Conservation (phyloP, 345 rosid genomes). For the Lagerstroemia speciosa region DNA sequence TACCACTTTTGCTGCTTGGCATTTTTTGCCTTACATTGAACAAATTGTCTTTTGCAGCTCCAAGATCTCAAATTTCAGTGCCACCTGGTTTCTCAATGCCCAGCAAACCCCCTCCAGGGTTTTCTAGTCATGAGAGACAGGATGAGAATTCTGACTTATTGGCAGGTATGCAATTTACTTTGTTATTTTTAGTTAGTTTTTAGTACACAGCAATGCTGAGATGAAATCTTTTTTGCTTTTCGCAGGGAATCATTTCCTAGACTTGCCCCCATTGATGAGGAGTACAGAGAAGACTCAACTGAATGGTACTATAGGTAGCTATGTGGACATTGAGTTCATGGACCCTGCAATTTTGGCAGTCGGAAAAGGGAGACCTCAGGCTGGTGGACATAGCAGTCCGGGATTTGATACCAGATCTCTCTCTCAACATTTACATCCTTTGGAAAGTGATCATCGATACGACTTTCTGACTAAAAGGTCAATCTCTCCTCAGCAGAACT, state of each 20-base stretch:
- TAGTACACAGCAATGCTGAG: not conserved
- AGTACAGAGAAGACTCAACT: slow-evolving; percentile 32
- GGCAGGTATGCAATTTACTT: not conserved
- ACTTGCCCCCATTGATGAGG: slow-evolving; percentile 43
- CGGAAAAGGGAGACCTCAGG: slow-evolving; percentile 62
- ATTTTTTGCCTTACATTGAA: not conserved
- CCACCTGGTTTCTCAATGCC: slow-evolving; percentile 88
- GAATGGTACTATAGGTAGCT: slow-evolving; percentile 22
- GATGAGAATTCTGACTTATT: slow-evolving; percentile 24
- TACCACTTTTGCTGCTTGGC: not conserved
- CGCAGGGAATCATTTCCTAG: slow-evolving; percentile 46
- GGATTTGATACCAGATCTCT: slow-evolving; percentile 52
- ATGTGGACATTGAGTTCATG: slow-evolving; percentile 67
- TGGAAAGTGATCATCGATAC: not conserved
- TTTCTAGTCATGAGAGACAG: slow-evolving; percentile 39
- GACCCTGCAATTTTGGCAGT: slow-evolving; percentile 96
- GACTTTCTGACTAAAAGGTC: slow-evolving; percentile 60
- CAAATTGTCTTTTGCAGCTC: slow-evolving; percentile 16
- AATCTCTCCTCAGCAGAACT: slow-evolving; percentile 41
- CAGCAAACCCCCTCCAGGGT: slow-evolving; percentile 91
- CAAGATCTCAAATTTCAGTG: slow-evolving; percentile 62
- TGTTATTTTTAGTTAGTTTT: not conserved
- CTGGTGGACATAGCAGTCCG: slow-evolving; percentile 35
- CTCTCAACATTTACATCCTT: slow-evolving; percentile 20
- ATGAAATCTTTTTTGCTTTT: slow-evolving; percentile 1